phyloP scores from a whole-genome alignment of 164 flowering plant genomes.

The Sextonia rubra region DNA sequence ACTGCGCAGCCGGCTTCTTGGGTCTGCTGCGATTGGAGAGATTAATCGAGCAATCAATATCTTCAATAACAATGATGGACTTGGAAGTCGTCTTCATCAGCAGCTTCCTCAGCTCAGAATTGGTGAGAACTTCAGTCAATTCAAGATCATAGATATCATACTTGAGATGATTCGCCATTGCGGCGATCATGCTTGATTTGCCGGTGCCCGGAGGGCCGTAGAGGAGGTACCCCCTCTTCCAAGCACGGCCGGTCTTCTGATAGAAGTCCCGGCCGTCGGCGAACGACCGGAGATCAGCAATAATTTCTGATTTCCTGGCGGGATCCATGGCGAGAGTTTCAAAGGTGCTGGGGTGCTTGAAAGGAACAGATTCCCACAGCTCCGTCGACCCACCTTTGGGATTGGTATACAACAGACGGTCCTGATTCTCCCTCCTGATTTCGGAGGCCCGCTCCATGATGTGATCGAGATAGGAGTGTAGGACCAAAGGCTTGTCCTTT shows the following conservation, averaged over 20 bases:
- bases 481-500: constrained; percentile 43
- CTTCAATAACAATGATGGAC: constrained; percentile 85
- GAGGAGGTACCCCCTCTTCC: constrained; percentile 79
- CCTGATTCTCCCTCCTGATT: constrained; percentile 57
- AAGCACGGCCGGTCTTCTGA: constrained; percentile 64
- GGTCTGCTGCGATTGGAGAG: constrained; percentile 35
- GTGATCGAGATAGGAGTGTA: constrained; percentile 54
- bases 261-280: constrained; percentile 53
- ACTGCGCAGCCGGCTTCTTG: constrained; percentile 12
- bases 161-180: constrained; percentile 72
- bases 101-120: constrained; percentile 67
- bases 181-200: constrained; percentile 87
- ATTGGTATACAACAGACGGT: constrained; percentile 66
- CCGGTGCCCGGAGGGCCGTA: constrained; percentile 86
- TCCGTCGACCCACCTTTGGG: constrained; percentile 68
- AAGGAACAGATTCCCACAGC: constrained; percentile 85
- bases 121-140: constrained; percentile 58
- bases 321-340: constrained; percentile 85
- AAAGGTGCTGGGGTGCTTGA: constrained; percentile 80
- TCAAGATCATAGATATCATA: constrained; percentile 82
- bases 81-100: constrained; percentile 73
- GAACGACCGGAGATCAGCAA: constrained; percentile 57
- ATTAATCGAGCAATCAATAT: constrained; percentile 72
- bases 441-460: constrained; percentile 56
- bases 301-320: constrained; percentile 41